Evolutionary conservation across 345 rosid species (phyloP).

Genomic region (Boechera divaricarpa): DNA sequence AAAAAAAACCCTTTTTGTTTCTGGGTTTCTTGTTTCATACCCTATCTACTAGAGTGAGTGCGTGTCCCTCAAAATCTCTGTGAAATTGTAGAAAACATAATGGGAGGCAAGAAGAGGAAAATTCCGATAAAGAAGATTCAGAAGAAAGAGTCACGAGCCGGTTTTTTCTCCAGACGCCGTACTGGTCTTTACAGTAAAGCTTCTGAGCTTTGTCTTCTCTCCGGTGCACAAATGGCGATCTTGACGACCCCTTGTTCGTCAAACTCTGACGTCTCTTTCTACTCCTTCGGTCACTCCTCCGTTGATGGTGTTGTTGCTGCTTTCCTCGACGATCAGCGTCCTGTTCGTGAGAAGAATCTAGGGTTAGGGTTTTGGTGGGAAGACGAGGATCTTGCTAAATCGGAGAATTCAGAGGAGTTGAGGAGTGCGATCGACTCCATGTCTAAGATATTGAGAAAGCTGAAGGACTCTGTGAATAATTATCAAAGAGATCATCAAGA

Average conservation of each 20-base stretch:
- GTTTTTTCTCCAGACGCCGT: constrained; percentile 5
- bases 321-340: neutral
- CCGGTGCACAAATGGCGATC: constrained; percentile 13
- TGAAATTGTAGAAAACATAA: neutral
- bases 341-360: neutral
- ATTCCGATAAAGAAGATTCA: neutral
- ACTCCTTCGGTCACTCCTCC: constrained; percentile 28
- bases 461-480: neutral
- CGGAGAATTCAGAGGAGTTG: neutral
- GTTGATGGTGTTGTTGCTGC: constrained; percentile 2
- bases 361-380: constrained; percentile 13
- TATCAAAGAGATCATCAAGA: neutral
- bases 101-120: constrained; percentile 17
- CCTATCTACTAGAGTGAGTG: neutral
- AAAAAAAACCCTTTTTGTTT: neutral
- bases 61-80: constrained; percentile 5
- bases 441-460: neutral
- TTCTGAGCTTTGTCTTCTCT: constrained; percentile 13
- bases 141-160: neutral
- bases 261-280: neutral
- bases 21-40: neutral
- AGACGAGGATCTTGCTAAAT: constrained; percentile 1
- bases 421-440: neutral
- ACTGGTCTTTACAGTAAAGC: constrained; percentile 16
- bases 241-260: constrained; percentile 18